Evolutionary conservation across 2,329 filamentous ascomycete genomes (phyloP), one percentile per base, ranked within the genome.

Genomic region (Fusarium tjaetaba): DNA sequence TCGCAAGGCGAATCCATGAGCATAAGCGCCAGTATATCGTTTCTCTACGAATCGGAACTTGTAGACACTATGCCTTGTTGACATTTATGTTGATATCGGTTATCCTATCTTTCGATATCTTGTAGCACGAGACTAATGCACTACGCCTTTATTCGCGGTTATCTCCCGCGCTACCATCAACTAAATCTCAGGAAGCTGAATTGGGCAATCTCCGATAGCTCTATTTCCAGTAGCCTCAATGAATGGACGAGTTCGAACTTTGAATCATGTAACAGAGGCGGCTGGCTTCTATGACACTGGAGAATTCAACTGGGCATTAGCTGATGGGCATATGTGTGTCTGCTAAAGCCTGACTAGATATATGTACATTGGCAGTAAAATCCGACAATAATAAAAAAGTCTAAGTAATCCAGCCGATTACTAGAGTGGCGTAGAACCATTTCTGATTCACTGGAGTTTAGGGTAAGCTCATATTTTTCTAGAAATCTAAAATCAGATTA

Each of bases 101-200:
- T 28, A 5, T 42, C 52, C 30, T 42, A 58, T 58, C 65, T 70
- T 45, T 58, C 32, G 14, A 57, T 42, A 39, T 43, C 18, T 63
- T 26, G 48, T 34, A 49, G n/a, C 30, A 62, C 38, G 32, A 39
- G 34, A 59, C 65, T 64, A 64, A 69, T 64, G 65, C 65, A 64
- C 41, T 28, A 20, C 39, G 51, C 45, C 59, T 59, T 26, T 52
- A 43, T 65, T 62, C 32, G 34, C 46, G 39, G 18, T 30, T 63
- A 52, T 49, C 55, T 46, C 49, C 59, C 41, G 36, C 41, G 8
- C 26, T 28, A 56, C 9, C 7, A n/a, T 30, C 28, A n/a, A 43
- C 28, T 45, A 53, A 42, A 32, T n/a, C 28, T 70, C 67, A 52
- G 60, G 30, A 48, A 42, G 39, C 41, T 45, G 22, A 18, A 53